phyloP scores from a whole-genome alignment of 2,329 filamentous ascomycete species.

The Thyridium curvatum region DNA sequence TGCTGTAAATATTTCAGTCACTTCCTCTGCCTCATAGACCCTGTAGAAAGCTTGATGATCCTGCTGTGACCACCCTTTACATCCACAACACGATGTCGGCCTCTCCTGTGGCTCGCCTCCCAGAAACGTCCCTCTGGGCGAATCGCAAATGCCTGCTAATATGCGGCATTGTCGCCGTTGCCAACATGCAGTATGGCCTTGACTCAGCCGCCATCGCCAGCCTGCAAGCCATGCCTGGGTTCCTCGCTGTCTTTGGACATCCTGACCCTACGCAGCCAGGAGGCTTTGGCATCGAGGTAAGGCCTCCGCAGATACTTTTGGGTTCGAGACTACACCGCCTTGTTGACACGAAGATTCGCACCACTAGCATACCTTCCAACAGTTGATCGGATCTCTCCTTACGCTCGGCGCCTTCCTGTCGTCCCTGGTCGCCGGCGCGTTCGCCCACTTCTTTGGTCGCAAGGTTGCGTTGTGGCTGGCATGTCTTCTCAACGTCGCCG shows the following conservation, averaged over 20 bases:
- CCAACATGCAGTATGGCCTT: constrained; percentile 47
- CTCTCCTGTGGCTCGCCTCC: not conserved
- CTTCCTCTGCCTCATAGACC: no score
- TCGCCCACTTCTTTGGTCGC: constrained; percentile 40
- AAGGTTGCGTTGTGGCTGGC: constrained; percentile 38
- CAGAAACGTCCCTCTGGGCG: constrained; percentile 11
- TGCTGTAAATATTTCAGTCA: no score
- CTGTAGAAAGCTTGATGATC: no score
- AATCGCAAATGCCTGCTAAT: constrained; percentile 35
- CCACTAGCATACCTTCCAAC: constrained; percentile 38
- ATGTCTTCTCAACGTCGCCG: constrained; percentile 35
- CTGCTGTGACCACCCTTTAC: no score
- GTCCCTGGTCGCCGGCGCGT: constrained; percentile 38
- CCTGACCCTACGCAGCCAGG: constrained; percentile 25
- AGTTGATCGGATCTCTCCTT: constrained; percentile 44
- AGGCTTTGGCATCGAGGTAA: constrained; percentile 34
- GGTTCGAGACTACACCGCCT: no score
- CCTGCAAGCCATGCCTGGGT: constrained; percentile 44
- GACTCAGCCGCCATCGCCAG: constrained; percentile 38
- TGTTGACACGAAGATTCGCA: constrained; percentile 12
- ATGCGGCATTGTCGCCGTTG: constrained; percentile 37
- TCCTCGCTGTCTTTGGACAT: constrained; percentile 43
- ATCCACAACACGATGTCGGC: no score
- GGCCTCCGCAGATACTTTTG: constrained; percentile 5
- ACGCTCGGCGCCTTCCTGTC: constrained; percentile 44